Conservation (phyloP, 2,329 filamentous ascomycete genomes). For the Aspergillus neoniger region DNA sequence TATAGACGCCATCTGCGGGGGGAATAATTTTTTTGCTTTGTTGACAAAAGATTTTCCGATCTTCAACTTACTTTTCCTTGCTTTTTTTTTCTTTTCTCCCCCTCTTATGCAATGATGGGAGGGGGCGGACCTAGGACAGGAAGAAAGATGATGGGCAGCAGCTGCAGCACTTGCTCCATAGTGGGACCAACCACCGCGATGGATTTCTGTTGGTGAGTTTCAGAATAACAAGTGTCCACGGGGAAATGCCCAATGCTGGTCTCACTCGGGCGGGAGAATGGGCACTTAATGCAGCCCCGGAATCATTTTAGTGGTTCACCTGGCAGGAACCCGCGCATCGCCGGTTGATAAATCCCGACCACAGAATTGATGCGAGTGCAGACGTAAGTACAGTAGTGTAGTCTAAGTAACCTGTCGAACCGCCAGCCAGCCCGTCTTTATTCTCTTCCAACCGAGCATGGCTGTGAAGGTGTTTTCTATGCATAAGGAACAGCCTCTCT, state of each 20-base stretch:
- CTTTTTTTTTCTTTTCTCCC: background rate
- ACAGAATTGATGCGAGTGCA: background rate
- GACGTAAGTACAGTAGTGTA: too few relatives aligned
- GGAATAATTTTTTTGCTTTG: background rate
- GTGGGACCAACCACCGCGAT: slow-evolving; percentile 5
- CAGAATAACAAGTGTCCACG: slow-evolving; percentile 16
- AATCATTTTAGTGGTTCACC: background rate
- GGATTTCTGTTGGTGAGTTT: slow-evolving; percentile 11
- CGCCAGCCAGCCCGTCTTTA: background rate
- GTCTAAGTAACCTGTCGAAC: background rate
- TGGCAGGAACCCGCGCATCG: background rate
- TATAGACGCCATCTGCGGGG: slow-evolving; percentile 2
- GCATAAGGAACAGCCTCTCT: too few relatives aligned
- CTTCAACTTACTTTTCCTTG: slow-evolving; percentile 12
- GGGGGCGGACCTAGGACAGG: background rate
- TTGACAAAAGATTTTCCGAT: background rate
- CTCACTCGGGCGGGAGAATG: background rate
- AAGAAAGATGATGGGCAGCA: slow-evolving; percentile 12
- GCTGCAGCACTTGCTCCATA: background rate
- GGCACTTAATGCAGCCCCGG: background rate
- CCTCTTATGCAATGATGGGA: slow-evolving; percentile 2
- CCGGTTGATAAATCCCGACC: background rate
- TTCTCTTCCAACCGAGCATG: background rate
- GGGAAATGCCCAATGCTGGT: slow-evolving; percentile 7
- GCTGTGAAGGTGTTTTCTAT: too few relatives aligned